phyloP scores from a whole-genome alignment of 352 stramenopile genomes.

The Thraustochytrium sp. region DNA sequence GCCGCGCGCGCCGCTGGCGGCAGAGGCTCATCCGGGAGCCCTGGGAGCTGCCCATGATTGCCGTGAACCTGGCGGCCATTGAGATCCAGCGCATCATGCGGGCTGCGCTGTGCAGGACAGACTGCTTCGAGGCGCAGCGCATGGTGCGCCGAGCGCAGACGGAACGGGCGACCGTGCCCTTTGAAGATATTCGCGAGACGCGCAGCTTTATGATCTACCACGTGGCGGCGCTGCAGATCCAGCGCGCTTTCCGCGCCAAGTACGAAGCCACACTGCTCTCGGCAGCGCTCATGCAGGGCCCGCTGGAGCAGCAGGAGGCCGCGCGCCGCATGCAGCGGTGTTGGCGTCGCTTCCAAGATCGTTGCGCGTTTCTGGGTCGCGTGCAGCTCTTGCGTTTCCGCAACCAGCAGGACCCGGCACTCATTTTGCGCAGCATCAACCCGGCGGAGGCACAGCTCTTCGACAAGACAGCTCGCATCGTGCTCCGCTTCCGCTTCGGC shows the following conservation, averaged over 20 bases:
- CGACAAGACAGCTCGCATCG: conserved; percentile 65
- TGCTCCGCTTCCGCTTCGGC: conserved; percentile 75
- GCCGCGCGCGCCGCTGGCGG: not conserved
- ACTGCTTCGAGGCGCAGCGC: not conserved
- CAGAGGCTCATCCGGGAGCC: conserved; percentile 56
- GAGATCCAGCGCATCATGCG: conserved; percentile 58
- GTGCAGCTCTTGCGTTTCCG: conserved; percentile 69
- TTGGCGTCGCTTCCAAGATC: conserved; percentile 69
- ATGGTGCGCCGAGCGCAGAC: conserved; percentile 24
- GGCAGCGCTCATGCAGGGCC: conserved; percentile 23
- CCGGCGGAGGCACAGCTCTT: conserved; percentile 66
- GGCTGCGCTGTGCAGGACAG: not conserved
- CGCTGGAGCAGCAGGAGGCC: conserved; percentile 49
- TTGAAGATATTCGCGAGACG: conserved; percentile 40
- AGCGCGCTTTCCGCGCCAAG: conserved; percentile 60
- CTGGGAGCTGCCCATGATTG: conserved; percentile 71
- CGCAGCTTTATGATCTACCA: conserved; percentile 67
- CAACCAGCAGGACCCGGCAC: conserved; percentile 64
- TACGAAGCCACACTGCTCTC: conserved; percentile 45
- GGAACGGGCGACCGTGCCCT: conserved; percentile 54
- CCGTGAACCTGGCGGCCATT: conserved; percentile 66
- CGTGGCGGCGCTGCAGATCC: conserved; percentile 72
- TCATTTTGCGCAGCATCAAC: conserved; percentile 73
- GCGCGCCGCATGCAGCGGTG: conserved; percentile 59
- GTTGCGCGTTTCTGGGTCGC: conserved; percentile 69